Conservation (phyloP, 805 yeast species). For the Candida patagonica region DNA sequence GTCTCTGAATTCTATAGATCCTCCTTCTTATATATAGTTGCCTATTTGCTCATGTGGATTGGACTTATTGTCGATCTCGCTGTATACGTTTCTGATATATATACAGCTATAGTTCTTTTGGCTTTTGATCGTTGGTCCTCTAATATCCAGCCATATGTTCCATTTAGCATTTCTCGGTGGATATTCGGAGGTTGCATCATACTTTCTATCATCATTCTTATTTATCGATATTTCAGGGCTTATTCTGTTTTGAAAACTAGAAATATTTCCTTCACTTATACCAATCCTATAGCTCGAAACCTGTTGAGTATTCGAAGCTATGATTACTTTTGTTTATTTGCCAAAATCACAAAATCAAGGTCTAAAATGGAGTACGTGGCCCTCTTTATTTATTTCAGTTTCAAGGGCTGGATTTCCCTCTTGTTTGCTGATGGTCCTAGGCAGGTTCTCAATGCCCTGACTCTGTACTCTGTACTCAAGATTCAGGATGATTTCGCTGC, state of each 20-base stretch:
- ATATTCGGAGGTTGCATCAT: slow-evolving; percentile 75
- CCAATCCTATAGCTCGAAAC: slow-evolving; percentile 53
- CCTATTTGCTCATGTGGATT: slow-evolving; percentile 32
- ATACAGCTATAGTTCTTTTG: slow-evolving; percentile 65
- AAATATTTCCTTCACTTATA: slow-evolving; percentile 60
- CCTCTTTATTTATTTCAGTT: slow-evolving; percentile 53
- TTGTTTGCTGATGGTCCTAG: slow-evolving; percentile 79
- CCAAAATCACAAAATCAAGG: slow-evolving; percentile 56
- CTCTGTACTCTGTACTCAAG: slow-evolving; percentile 46
- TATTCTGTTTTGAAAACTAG: slow-evolving; percentile 46
- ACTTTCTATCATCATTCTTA: slow-evolving; percentile 49
- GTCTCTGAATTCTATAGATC: slow-evolving; percentile 15
- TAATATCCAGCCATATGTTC: slow-evolving; percentile 37
- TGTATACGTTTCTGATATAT: slow-evolving; percentile 57
- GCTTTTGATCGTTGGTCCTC: slow-evolving; percentile 66
- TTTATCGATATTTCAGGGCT: slow-evolving; percentile 53
- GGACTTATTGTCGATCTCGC: slow-evolving; percentile 39
- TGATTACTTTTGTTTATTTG: slow-evolving; percentile 63
- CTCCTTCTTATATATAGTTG: slow-evolving; percentile 19
- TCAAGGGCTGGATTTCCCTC: slow-evolving; percentile 53
- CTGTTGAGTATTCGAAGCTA: slow-evolving; percentile 50
- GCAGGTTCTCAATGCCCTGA: slow-evolving; percentile 73
- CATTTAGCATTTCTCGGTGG: slow-evolving; percentile 53
- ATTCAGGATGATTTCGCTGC: slow-evolving; percentile 26
- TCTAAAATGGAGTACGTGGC: slow-evolving; percentile 58